These are phyloP conservation scores for Pestalotiopsis sp. DNA, from an alignment of 2,329 filamentous ascomycete species.

Conservation along the genomic window DNA sequence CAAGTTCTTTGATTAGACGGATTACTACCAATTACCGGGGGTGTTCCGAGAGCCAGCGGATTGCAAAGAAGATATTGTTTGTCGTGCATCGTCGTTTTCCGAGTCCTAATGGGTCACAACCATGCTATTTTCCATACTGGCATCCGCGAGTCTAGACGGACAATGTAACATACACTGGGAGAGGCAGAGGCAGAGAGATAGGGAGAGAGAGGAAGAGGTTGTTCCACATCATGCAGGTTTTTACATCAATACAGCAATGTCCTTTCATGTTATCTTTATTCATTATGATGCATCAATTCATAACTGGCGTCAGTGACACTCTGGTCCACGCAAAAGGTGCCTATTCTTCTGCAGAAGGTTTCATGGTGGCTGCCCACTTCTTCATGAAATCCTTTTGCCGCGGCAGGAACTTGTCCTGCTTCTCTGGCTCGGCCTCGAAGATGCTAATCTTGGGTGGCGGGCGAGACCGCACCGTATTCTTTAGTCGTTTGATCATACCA, in stretches of 20 bases:
- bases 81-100: slow-evolving; percentile 5
- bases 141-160: slow-evolving; percentile 6
- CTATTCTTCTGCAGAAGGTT: not conserved
- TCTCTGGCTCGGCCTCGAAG: slow-evolving; percentile 41
- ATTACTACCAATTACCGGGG: not conserved
- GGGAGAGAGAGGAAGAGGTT: not conserved
- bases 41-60: not conserved
- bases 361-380: slow-evolving; percentile 35
- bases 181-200: not conserved
- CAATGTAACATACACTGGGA: slow-evolving; percentile 10
- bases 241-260: slow-evolving; percentile 11
- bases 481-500: slow-evolving; percentile 72
- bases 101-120: not conserved
- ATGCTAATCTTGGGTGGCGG: slow-evolving; percentile 55
- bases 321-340: not conserved
- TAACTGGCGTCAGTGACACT: not conserved
- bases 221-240: slow-evolving; percentile 6
- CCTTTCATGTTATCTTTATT: not conserved
- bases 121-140: not conserved
- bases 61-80: not conserved
- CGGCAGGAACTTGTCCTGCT: slow-evolving; percentile 41
- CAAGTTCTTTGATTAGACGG: slow-evolving; percentile 83
- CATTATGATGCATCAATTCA: not conserved
- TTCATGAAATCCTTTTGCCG: slow-evolving; percentile 54
- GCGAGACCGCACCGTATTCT: slow-evolving; percentile 70